These are phyloP conservation scores for Vaccinium vitisidaea DNA, from an alignment of 148 eudicot species.

Conservation along the genomic window DNA sequence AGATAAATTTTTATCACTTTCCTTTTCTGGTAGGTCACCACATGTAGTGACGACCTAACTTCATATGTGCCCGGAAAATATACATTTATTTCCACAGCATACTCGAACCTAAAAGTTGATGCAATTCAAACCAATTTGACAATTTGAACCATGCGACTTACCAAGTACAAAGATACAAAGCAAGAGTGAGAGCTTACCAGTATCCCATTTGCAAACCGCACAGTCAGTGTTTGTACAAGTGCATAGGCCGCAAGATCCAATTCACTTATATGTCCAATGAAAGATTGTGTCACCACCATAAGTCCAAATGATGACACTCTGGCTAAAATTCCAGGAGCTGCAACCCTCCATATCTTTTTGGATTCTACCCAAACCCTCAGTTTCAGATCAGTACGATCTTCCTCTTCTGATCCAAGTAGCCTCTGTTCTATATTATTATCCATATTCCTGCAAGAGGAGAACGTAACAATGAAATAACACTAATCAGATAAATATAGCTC, in stretches of 20 bases:
- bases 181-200: constrained; percentile 32
- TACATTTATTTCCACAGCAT: not conserved
- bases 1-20: not conserved
- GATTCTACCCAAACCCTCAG: constrained; percentile 49
- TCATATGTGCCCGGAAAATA: not conserved
- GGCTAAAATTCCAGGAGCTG: constrained; percentile 56
- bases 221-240: constrained; percentile 51
- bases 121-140: not conserved
- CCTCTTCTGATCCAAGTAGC: constrained; percentile 33
- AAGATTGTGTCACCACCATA: constrained; percentile 63
- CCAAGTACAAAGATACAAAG: not conserved
- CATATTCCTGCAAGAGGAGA: not conserved
- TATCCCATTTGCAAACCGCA: constrained; percentile 57
- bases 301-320: constrained; percentile 53
- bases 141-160: not conserved
- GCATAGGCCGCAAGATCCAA: constrained; percentile 76
- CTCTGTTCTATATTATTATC: constrained; percentile 29
- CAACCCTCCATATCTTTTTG: constrained; percentile 58
- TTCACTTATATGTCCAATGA: constrained; percentile 53
- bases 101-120: not conserved
- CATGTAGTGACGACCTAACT: not conserved
- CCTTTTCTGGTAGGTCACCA: not conserved
- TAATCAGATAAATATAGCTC: not conserved
- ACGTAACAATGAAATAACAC: not conserved
- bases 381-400: constrained; percentile 31